Evolutionary conservation across 768 basidiomycete species (phyloP), one percentile per base, ranked within the genome.

Genomic region (Butyriboletus loyo): DNA sequence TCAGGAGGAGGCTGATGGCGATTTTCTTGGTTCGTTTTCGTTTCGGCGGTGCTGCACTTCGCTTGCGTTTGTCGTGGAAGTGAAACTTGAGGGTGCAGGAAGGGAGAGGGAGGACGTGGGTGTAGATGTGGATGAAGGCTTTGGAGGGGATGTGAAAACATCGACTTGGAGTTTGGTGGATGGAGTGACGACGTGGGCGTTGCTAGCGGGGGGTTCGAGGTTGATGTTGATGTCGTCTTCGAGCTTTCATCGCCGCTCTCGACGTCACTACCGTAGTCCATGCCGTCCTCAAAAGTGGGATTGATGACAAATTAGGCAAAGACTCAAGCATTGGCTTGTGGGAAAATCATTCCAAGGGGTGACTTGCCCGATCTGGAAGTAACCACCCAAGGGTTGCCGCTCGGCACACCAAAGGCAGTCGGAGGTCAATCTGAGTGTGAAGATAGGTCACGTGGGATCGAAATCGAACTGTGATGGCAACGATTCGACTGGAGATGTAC

Each of bases 231-330:
- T 41, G 64, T 35, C 32, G 56, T 19, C 7, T 53, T 36, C 7
- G 50, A 63, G 31, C 50, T 53, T 51, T 80, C 80, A 53, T 73
- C 71, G 52, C 82, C 84, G 62, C 74, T 79, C 58, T 87, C 83
- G 61, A 69, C 78, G 71, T 77, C 86, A 69, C 88, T 91, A 56
- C 86, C 87, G 61, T 91, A 90, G 74, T 77, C 81, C 86, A 89
- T 90, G 4, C 54, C 62, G 50, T 56, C 15, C 2, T 30, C 13
- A 19, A 31, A 30, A 14, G 22, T 4, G 7, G 13, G 11, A 7
- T 1, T 43, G n/a, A n/a, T 25, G 32, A 25, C 28, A 44, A 35
- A 36, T 35, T 28, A 10, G 46, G n/a, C n/a, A n/a, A n/a, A n/a
- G n/a, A n/a, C n/a, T n/a, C n/a, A n/a, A n/a, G n/a, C n/a, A n/a